Evolutionary conservation across 2,329 filamentous ascomycete species (phyloP).

Genomic region (Aureobasidium sp.): DNA sequence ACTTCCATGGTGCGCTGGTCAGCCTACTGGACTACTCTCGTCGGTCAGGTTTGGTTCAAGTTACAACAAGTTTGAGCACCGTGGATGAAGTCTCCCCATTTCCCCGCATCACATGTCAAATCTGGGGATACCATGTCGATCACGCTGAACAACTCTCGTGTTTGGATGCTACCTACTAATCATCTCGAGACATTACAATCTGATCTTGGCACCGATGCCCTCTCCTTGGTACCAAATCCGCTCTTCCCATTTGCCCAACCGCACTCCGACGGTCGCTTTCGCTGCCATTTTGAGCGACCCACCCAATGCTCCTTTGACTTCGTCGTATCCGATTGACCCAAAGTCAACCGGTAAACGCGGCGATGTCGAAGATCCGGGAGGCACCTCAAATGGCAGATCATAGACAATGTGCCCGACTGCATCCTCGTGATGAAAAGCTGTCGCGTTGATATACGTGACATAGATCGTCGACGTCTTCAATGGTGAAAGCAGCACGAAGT

Average conservation of each 20-base stretch:
- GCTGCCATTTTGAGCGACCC: constrained; percentile 72
- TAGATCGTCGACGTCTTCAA: constrained; percentile 63
- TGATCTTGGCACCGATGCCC: constrained; percentile 39
- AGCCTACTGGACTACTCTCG: no score
- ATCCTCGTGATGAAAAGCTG: constrained; percentile 69
- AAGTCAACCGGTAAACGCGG: constrained; percentile 71
- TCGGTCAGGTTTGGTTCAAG: background rate
- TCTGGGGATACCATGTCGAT: constrained; percentile 2
- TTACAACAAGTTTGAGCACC: background rate
- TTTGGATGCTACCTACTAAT: background rate
- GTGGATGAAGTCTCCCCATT: background rate
- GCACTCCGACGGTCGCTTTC: constrained; percentile 63
- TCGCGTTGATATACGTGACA: constrained; percentile 73
- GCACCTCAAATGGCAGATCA: constrained; percentile 63
- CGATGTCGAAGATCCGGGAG: constrained; percentile 55
- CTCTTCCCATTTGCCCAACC: constrained; percentile 67
- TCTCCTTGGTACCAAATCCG: constrained; percentile 47
- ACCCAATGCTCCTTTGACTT: constrained; percentile 69
- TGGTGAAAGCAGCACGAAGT: constrained; percentile 75
- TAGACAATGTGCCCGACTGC: constrained; percentile 71
- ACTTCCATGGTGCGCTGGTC: background rate
- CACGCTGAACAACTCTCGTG: background rate
- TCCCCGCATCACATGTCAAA: constrained; percentile 6
- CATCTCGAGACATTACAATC: constrained; percentile 25
- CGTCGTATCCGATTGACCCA: constrained; percentile 72